Conservation (phyloP, 306 rosid genomes). For the Abrus pulchellus region DNA sequence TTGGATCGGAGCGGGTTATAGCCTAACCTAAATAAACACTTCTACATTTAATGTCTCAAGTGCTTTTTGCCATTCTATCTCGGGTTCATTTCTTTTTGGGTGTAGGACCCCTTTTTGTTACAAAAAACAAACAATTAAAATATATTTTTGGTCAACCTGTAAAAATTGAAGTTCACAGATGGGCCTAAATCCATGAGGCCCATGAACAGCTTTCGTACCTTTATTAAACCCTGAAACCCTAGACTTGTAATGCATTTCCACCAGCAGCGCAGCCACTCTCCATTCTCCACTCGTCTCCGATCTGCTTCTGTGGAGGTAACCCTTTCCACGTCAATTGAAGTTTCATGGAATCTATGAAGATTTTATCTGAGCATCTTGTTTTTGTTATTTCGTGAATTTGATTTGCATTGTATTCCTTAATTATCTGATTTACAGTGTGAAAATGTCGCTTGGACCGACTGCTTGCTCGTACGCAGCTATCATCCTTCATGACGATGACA, state of each 20-base stretch:
- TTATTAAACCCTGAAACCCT: constrained; percentile 49
- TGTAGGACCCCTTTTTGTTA: too few species aligned
- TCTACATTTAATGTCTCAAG: too few species aligned
- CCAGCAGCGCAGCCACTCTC: constrained; percentile 26
- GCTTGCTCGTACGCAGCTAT: constrained; percentile 77
- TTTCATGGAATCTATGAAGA: background rate
- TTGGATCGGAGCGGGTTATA: too few species aligned
- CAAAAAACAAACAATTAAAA: too few species aligned
- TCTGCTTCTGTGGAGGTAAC: constrained; percentile 29
- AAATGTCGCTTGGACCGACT: constrained; percentile 66
- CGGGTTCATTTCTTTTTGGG: too few species aligned
- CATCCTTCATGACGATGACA: constrained; percentile 72
- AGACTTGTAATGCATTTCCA: background rate
- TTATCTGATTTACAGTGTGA: constrained; percentile 35
- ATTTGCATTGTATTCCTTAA: background rate
- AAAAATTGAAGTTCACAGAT: background rate
- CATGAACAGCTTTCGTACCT: background rate
- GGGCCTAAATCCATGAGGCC: constrained; percentile 22
- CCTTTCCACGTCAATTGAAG: background rate
- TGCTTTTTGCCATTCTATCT: too few species aligned
- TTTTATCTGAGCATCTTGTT: background rate
- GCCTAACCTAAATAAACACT: too few species aligned
- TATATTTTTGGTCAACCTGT: too few species aligned
- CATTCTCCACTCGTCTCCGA: background rate
- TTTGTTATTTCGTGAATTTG: background rate